Base-by-base conservation (phyloP, 345 rosid species). In the Eucalyptus viminalis region DNA sequence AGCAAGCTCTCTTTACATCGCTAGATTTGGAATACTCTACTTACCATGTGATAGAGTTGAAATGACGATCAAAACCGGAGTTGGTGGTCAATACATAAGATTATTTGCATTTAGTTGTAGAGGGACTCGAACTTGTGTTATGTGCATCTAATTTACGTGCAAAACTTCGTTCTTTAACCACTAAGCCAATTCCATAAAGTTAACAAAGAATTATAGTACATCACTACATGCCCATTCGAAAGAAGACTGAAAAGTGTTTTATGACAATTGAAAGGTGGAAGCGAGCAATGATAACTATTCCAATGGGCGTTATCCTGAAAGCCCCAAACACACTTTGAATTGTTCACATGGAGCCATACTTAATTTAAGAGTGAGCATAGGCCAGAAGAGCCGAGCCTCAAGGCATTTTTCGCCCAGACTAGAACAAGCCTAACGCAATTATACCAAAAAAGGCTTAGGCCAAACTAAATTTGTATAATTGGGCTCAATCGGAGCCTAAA, bases 1-100 rank as follows among this genome's bases (percentile, higher is more conserved):
- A 14, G 16, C 0, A 62, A 29, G 34, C 17, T 62, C 0, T 8
- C 31, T 13, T 62, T 62, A 27, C 0, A 11, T 58, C 0, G 65
- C 65, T 58, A 24, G 0, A 58, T 14, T 60, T 3, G 67, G 6
- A 5, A 25, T 60, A 60, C 67, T 1, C 1, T 1, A 27, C 24
- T 27, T 60, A 19, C 11, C 58, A 53, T 19, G 58, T 5, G 11
- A 53, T 11, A 60, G n/a, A 27, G 17, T 29, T 27, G 15, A 62
- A 14, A 67, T 67, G 76, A 14, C 11, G 0, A 3, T 67, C 21
- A 8, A 67, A 67, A 31, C 40, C 22, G 11, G 3, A 67, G 11
- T n/a, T 7, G 76, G 40, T 15, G 76, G 10, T 67, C 1, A 31
- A 67, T 2, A 67, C 3, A n/a, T 14, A 67, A 15, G 4, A 31